A percentile compares a stretch with the other conserved stretches of the same genome.
Evolutionary conservation across 768 basidiomycete genomes (phyloP).

Genomic region (Sarcodon sp.): DNA sequence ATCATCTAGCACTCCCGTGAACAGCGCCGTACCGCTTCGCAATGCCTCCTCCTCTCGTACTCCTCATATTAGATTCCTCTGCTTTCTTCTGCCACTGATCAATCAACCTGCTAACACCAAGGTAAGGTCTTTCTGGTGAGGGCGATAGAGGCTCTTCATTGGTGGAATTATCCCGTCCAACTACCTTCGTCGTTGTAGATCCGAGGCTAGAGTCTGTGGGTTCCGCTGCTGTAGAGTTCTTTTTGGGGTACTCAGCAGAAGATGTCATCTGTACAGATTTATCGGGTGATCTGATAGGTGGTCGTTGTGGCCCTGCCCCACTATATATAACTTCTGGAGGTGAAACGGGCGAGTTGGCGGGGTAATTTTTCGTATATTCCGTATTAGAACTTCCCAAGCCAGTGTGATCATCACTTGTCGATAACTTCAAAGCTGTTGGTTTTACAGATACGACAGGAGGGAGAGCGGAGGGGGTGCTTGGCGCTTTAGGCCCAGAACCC

Average conservation of each 20-base stretch:
- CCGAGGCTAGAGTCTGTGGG: too few species aligned
- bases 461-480: slow-evolving; percentile 7
- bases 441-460: slow-evolving; percentile 19
- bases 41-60: slow-evolving; percentile 13
- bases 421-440: slow-evolving; percentile 14
- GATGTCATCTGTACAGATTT: too few species aligned
- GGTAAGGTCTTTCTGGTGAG: slow-evolving; percentile 68
- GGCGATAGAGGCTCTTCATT: slow-evolving; percentile 25
- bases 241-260: too few species aligned
- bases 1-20: neutral
- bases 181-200: too few species aligned
- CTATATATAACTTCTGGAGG: too few species aligned
- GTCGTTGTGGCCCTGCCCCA: too few species aligned
- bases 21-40: neutral
- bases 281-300: too few species aligned
- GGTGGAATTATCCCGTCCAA: too few species aligned
- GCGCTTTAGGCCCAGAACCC: slow-evolving; percentile 11
- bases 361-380: slow-evolving; percentile 15
- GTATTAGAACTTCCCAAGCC: neutral
- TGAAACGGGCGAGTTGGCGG: slow-evolving; percentile 10
- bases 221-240: too few species aligned
- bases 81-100: slow-evolving; percentile 83
- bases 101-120: slow-evolving; percentile 75
- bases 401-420: neutral
- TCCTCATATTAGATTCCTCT: slow-evolving; percentile 23